Conservation (phyloP, 2,329 filamentous ascomycete species). For the Orbilia oligospora region DNA sequence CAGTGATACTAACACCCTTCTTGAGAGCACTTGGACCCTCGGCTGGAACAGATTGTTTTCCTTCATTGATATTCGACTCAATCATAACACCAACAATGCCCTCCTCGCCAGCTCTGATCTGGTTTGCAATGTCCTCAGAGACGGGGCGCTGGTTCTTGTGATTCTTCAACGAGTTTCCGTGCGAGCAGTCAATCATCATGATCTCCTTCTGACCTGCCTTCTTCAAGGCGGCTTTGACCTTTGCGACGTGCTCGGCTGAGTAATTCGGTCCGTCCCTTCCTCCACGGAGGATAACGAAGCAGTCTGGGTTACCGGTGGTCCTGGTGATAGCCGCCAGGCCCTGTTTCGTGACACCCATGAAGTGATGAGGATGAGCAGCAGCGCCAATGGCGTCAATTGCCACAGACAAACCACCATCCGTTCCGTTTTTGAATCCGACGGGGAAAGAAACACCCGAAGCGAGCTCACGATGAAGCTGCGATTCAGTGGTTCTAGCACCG, state of each 20-base stretch:
- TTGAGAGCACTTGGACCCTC: conserved; percentile 83
- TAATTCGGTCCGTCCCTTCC: conserved; percentile 96
- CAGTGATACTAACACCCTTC: conserved; percentile 96
- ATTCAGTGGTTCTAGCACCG: conserved; percentile 96
- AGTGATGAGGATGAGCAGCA: conserved; percentile 92
- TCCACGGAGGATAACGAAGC: conserved; percentile 94
- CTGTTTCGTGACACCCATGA: conserved; percentile 96
- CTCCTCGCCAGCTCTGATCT: conserved; percentile 86
- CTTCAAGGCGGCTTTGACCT: conserved; percentile 82
- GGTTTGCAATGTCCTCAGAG: conserved; percentile 82
- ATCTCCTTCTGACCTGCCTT: conserved; percentile 81
- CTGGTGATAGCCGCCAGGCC: conserved; percentile 95
- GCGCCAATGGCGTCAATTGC: conserved; percentile 96
- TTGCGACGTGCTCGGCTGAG: conserved; percentile 84
- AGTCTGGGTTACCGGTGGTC: conserved; percentile 94
- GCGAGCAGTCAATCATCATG: conserved; percentile 98
- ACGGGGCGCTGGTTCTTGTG: conserved; percentile 98
- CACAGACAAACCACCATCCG: conserved; percentile 88
- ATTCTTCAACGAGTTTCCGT: conserved; percentile 95
- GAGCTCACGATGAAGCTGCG: conserved; percentile 93
- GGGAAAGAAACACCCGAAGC: conserved; percentile 96
- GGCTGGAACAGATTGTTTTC: conserved; percentile 87
- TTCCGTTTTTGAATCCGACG: conserved; percentile 99
- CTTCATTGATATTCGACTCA: conserved; percentile 96
- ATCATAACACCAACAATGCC: conserved; percentile 99